A percentile compares a stretch with the other conserved stretches of the same genome.
phyloP scores from a whole-genome alignment of 2,329 filamentous ascomycete species.

The Pseudogymnoascus sp. region DNA sequence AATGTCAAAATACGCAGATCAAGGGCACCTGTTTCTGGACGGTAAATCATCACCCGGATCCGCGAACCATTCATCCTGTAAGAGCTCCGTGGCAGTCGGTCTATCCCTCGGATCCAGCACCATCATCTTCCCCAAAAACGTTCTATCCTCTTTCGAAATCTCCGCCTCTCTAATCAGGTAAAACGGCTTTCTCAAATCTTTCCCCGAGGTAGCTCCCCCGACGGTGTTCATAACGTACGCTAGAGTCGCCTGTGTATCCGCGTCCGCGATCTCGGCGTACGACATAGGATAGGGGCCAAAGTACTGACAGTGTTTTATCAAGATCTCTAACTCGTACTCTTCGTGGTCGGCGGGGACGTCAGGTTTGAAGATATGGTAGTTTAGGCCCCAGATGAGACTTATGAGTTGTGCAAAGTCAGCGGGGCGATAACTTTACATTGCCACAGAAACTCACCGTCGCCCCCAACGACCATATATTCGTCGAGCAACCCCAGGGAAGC shows the following conservation, averaged over 20 bases:
- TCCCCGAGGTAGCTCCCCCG: neutral
- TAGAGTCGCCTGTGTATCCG: conserved; percentile 17
- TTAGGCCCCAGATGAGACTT: conserved; percentile 22
- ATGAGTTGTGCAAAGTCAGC: conserved; percentile 18
- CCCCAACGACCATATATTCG: conserved; percentile 21
- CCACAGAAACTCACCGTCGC: conserved; percentile 13
- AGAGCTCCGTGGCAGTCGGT: conserved; percentile 21
- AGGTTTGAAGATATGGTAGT: conserved; percentile 23
- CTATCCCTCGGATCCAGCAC: conserved; percentile 22
- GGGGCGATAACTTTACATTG: neutral
- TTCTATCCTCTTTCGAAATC: conserved; percentile 18
- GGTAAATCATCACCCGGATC: neutral
- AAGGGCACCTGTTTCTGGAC: neutral
- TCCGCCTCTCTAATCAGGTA: conserved; percentile 17
- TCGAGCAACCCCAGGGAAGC: conserved; percentile 19
- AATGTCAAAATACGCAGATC: neutral
- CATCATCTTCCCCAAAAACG: conserved; percentile 21
- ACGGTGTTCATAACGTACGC: conserved; percentile 14
- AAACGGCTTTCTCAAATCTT: conserved; percentile 19
- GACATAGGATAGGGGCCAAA: conserved; percentile 20
- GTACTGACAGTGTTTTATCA: conserved; percentile 19
- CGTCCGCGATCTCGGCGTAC: conserved; percentile 19
- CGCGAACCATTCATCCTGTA: conserved; percentile 19
- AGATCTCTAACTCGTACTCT: conserved; percentile 18
- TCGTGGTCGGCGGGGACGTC: conserved; percentile 20